Base-by-base conservation (phyloP, 2,329 filamentous ascomycete genomes). In the Trichoderma breve region DNA sequence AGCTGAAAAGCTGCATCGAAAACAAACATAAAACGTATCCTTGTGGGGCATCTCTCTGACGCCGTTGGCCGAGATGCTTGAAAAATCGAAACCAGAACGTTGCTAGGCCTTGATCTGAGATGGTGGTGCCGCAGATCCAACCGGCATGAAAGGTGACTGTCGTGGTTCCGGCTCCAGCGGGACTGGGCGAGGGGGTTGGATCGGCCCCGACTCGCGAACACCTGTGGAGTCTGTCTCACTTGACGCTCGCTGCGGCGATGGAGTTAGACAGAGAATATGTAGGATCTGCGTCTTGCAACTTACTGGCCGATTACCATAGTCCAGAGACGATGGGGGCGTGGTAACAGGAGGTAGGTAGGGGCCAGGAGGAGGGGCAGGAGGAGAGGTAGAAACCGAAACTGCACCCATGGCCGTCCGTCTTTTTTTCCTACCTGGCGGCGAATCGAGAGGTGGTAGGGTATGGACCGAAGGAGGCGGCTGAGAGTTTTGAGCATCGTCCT, bases 101-200 rank as follows among this genome's bases (percentile, higher is more conserved):
- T 62, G 36, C 7, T 47, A 64, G 36, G 69, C 69, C 47, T 60
- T 65, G 34, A 71, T 71, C 43, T 71, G 69, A 36, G 69, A 66
- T 26, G 69, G 36, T 26, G 61, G 47, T 30, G 30, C 57, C 24
- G 61, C 28, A 24, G 69, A 66, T 5, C 43, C 60, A 32, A 64
- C 68, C 21, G 69, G 61, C 53, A 71, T 65, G 28, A 71, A 53
- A 34, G 69, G 9, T 30, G 65, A 34, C 26, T 65, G 53, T 26
- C 62, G 69, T 3, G 61, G 69, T 51, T 65, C 62, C 9, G 69
- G 69, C 24, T 71, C 69, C 15, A 71, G 69, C 12, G 34, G 51
- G 34, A 66, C 47, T 32, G 69, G 69, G 21, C 69, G 69, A 57
- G 69, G 21, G n/a, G 61, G 47, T 24, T 60, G 69, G 9, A 71